Evolutionary conservation across 805 yeast genomes (phyloP), one percentile per base, ranked within the genome.

Genomic region (Zygotorulaspora chibaensis): DNA sequence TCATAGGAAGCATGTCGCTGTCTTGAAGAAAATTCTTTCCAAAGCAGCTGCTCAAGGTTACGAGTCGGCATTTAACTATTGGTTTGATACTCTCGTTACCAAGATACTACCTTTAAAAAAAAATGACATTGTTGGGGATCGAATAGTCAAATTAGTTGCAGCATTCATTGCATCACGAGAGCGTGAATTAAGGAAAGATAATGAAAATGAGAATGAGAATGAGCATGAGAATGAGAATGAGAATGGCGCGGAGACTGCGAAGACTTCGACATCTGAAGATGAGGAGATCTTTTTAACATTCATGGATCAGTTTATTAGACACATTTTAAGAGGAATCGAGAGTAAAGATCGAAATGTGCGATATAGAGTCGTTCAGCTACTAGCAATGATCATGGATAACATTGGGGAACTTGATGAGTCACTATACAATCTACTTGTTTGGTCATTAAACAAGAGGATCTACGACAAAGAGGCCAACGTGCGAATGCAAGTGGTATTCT

Each of bases 401-500:
- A 73, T 89, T 40, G 83, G 84, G 3, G 91, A 85, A 52, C 75
- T 91, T 36, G 90, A 84, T 55, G 83, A 81, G 46, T 85, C 81
- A 15, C 64, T 87, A 23, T 85, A 82, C 54, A 80, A 80, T 38
- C 72, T 78, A 1, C 65, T 93, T 39, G 72, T 79, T 51, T 75
- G 77, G 59, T 76, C 81, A 11, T 69, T 90, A 40, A 72, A 76
- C 28, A 76, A 76, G 40, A 73, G 97, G 48, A 61, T 87, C 1
- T 75, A 75, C 53, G 95, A 86, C 57, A 84, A 80, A 57, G 98
- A 91, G 56, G 71, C 88, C 5, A 67, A 70, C 8, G 87, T 93
- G 2, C 73, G 99, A 55, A 73, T 83, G n/a, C 93, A 87, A 64
- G 95, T 97, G 0, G 81, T 87, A 0, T 76, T 84, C 29, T 84